phyloP scores from a whole-genome alignment of 148 eudicot genomes.

The Simmondsia chinensis region DNA sequence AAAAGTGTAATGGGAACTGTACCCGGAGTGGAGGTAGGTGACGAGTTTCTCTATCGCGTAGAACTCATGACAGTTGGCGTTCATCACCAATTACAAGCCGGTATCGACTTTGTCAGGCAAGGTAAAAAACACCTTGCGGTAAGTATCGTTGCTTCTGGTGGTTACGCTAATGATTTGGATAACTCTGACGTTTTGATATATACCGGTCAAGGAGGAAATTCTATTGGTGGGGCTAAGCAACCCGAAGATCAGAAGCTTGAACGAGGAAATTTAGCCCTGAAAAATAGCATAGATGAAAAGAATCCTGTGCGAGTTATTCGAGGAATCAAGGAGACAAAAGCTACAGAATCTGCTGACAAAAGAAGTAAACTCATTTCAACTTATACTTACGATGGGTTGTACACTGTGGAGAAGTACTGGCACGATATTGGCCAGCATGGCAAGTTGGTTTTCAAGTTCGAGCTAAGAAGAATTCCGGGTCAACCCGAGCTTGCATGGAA shows the following conservation, averaged over 20 bases:
- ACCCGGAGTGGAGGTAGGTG: slow-evolving; percentile 91
- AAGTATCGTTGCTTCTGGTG: slow-evolving; percentile 80
- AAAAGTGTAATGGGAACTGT: slow-evolving; percentile 37
- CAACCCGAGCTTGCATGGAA: slow-evolving; percentile 76
- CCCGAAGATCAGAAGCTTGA: slow-evolving; percentile 82
- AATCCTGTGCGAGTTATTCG: slow-evolving; percentile 75
- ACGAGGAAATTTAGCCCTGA: slow-evolving; percentile 69
- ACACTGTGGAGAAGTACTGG: slow-evolving; percentile 48
- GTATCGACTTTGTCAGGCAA: slow-evolving; percentile 56
- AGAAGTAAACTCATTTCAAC: slow-evolving; percentile 31
- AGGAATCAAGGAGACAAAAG: slow-evolving; percentile 55
- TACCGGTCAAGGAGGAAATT: slow-evolving; percentile 72
- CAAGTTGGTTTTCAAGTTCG: slow-evolving; percentile 63
- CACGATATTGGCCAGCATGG: slow-evolving; percentile 41
- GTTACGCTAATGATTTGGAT: slow-evolving; percentile 55
- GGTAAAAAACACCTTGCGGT: slow-evolving; percentile 32
- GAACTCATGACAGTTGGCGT: slow-evolving; percentile 78
- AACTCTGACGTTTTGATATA: slow-evolving; percentile 55
- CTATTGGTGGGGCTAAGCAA: slow-evolving; percentile 32
- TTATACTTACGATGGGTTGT: slow-evolving; percentile 76
- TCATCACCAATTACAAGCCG: slow-evolving; percentile 63
- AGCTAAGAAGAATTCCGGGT: slow-evolving; percentile 51
- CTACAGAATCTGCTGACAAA: slow-evolving; percentile 26
- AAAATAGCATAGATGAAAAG: slow-evolving; percentile 42
- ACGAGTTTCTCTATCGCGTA: slow-evolving; percentile 67